Conservation (phyloP, 2,329 filamentous ascomycete species). For the Claviceps pazoutovae region DNA sequence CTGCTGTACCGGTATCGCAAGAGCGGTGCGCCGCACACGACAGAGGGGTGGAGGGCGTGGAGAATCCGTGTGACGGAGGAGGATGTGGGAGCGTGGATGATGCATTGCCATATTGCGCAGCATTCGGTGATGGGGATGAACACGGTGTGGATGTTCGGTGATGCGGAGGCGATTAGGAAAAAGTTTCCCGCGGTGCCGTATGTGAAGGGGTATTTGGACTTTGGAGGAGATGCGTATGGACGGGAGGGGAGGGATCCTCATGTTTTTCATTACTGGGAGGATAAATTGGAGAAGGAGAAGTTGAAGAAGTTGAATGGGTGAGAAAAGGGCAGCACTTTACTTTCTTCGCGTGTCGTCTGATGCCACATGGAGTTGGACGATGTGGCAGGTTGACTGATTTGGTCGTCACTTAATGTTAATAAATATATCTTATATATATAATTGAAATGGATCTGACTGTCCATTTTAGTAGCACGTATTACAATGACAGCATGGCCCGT, state of each 20-base stretch:
- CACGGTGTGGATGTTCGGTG: slow-evolving; percentile 14
- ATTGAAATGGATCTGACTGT: no score
- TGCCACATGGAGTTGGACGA: no score
- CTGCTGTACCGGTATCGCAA: slow-evolving; percentile 42
- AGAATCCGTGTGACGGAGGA: slow-evolving; percentile 27
- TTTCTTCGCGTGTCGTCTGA: no score
- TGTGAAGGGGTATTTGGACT: slow-evolving; percentile 27
- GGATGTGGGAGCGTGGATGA: slow-evolving; percentile 40
- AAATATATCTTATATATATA: no score
- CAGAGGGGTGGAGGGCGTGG: slow-evolving; percentile 48
- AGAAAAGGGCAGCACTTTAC: no score
- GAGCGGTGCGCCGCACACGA: slow-evolving; percentile 11
- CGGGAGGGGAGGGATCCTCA: not conserved
- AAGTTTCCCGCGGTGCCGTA: slow-evolving; percentile 15
- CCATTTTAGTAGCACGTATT: no score
- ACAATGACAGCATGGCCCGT: no score
- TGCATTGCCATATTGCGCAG: slow-evolving; percentile 45
- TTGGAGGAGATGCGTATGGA: slow-evolving; percentile 31
- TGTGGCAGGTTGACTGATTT: no score
- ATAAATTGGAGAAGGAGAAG: not conserved
- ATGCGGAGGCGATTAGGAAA: slow-evolving; percentile 10
- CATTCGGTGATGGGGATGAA: slow-evolving; percentile 40
- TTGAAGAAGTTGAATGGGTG: not conserved
- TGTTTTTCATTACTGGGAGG: not conserved
- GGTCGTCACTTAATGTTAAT: no score